Evolutionary conservation across 495 filamentous ascomycete genomes (phyloP), one percentile per base, ranked within the genome.

Genomic region (Extremus antarcticus): DNA sequence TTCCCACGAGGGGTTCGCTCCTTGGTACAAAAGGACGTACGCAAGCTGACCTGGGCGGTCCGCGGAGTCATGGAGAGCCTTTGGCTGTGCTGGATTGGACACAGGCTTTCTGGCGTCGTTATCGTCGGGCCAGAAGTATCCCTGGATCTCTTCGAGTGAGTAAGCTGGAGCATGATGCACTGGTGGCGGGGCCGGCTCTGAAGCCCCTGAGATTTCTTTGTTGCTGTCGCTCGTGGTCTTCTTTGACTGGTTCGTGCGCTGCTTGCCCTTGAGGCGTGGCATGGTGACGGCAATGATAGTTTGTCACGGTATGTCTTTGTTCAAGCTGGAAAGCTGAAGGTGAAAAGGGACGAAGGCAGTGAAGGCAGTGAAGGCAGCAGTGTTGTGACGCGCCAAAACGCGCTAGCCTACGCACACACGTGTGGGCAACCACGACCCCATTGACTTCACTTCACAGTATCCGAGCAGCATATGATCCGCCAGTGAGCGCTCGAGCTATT

Each of bases 1-100:
- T 17, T 49, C 45, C 53, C 57, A 63, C 22, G 49, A 48, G 1
- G 60, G 60, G 24, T 63, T 63, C 0, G 60, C 60, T 13, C 51
- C 43, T 4, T 50, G 17, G 47, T 50, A 63, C 16, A 63, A 51
- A 3, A 63, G 24, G 9, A 63, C 29, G 39, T 43, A 60, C 19
- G 52, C 50, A 3, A 63, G 45, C 50, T 57, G 19, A 49, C 54
- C 57, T 11, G 60, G 60, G 10, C 21, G 43, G 13, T 21, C 49
- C 3, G 41, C 53, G 19, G 60, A 59, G 25, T 59, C 60, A 24
- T 63, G 52, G 9, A 63, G 52, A 23, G 59, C 59, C 16, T 22
- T 1, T 23, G 25, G 3, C 3, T 25, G 23, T n/a, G 2, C 46
- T 48, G 17, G 20, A 8, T 9, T 13, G 46, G 4, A 16, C 2